Evolutionary conservation across 2,329 filamentous ascomycete genomes (phyloP), one percentile per base, ranked within the genome.

Genomic region (Domatiomyces catenatus): DNA sequence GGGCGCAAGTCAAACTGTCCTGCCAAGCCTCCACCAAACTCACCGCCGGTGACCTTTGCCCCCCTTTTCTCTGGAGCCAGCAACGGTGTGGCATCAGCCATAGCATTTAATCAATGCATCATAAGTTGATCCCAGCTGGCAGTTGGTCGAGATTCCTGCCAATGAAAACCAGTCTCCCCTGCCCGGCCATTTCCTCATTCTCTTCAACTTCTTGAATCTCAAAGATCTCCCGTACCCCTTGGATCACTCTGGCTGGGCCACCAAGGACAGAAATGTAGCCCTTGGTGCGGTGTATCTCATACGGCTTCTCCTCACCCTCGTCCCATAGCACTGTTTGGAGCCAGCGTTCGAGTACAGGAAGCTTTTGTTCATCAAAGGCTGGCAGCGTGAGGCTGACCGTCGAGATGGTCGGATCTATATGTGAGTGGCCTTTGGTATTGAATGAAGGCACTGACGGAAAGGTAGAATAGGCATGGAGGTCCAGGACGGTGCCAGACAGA

Each of bases 161-260:
- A 56, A 74, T 74, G 24, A 74, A 59, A 10, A 73, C 70, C 54
- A 74, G 63, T 59, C 71, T 73, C 15, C 63, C 62, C 18, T 59
- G 56, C 7, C 53, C 51, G 12, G 56, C 51, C n/a, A 57, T 50
- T 6, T 55, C 49, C n/a, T 63, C 59, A 12, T 61, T 58, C 45
- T 52, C 50, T 15, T 54, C 51, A 1, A 50, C 12, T 57, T 94
- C 87, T 20, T 86, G 77, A 20, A 96, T 84, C 61, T 98, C 92
- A 65, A 96, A 98, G 15, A 96, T 77, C 60, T 95, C 90, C 49
- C 90, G 73, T 1, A 98, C 92, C 1, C 89, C 92, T 65, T 98
- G 92, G 6, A 96, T 74, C 56, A 96, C 79, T 63, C 86, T 85
- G 44, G 80, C 70, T 0, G 72, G 70, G 1, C 86, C 86, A 50